phyloP scores from a whole-genome alignment of 495 filamentous ascomycete genomes.

The Cercophora sp. region DNA sequence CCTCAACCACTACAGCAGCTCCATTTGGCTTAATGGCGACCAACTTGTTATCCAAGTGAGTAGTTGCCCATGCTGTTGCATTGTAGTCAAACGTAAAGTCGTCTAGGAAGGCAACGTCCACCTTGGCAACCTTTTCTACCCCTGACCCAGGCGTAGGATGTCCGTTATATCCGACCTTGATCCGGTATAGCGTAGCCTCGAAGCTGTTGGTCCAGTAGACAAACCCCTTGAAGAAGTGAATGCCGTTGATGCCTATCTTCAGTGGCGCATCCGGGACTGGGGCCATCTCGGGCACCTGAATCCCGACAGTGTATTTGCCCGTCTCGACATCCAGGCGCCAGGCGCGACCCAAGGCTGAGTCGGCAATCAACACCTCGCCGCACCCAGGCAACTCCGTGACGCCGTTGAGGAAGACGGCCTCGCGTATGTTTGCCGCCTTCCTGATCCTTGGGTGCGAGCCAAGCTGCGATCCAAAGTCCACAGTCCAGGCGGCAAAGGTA shows the following conservation, averaged over 20 bases:
- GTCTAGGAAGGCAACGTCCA: conserved; percentile 3
- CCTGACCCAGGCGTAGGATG: background rate
- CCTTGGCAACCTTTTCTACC: background rate
- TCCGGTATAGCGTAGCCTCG: background rate
- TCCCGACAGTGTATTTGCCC: background rate
- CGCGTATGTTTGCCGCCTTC: background rate
- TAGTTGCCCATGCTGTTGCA: background rate
- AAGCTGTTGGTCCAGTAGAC: conserved; percentile 3
- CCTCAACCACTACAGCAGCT: background rate
- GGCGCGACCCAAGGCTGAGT: background rate
- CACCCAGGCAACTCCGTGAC: background rate
- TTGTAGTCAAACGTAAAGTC: background rate
- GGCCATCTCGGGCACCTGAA: background rate
- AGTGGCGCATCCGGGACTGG: background rate
- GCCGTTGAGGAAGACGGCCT: conserved; percentile 2
- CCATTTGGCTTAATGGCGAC: background rate
- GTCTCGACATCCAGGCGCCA: background rate
- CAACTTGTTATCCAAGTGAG: background rate
- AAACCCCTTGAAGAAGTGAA: background rate
- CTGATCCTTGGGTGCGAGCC: background rate
- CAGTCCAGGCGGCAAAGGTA: background rate
- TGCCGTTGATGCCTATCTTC: background rate
- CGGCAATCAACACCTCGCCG: background rate
- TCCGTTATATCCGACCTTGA: background rate
- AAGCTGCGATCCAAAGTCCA: background rate